Conservation (phyloP, 2,329 filamentous ascomycete genomes). For the Arachnopeziza araneosa region DNA sequence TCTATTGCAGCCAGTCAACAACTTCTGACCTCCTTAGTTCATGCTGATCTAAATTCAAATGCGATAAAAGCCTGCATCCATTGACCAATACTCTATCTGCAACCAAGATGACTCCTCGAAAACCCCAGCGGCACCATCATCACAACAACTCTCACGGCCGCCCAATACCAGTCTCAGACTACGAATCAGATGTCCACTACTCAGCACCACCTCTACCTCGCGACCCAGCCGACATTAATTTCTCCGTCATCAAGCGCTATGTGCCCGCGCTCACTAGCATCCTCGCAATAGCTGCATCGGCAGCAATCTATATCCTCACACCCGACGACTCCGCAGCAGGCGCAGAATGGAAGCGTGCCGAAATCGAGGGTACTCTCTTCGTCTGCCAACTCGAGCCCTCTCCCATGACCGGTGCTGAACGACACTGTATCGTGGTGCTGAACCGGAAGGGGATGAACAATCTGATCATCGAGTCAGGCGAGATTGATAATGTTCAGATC, state of each 20-base stretch:
- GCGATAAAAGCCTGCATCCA: neutral
- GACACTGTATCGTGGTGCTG: conserved; percentile 61
- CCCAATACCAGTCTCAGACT: neutral
- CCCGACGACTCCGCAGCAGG: conserved; percentile 42
- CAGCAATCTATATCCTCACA: conserved; percentile 78
- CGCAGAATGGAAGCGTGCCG: conserved; percentile 73
- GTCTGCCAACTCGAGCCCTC: conserved; percentile 59
- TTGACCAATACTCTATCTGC: neutral
- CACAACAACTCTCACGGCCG: neutral
- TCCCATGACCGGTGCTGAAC: conserved; percentile 34
- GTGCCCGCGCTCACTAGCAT: conserved; percentile 68
- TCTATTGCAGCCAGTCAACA: neutral
- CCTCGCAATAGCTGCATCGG: conserved; percentile 75
- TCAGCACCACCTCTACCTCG: neutral
- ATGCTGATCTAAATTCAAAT: neutral
- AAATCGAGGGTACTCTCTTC: conserved; percentile 83
- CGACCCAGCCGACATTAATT: conserved; percentile 58
- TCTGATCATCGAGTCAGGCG: conserved; percentile 58
- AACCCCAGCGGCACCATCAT: neutral
- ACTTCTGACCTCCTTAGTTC: neutral
- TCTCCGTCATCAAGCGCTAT: conserved; percentile 76
- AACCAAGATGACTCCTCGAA: neutral
- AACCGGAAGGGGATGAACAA: conserved; percentile 69
- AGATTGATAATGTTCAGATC: conserved; percentile 60
- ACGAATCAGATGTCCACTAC: neutral